Conservation (phyloP, 2,329 filamentous ascomycete species). For the Botryotinia globosa region DNA sequence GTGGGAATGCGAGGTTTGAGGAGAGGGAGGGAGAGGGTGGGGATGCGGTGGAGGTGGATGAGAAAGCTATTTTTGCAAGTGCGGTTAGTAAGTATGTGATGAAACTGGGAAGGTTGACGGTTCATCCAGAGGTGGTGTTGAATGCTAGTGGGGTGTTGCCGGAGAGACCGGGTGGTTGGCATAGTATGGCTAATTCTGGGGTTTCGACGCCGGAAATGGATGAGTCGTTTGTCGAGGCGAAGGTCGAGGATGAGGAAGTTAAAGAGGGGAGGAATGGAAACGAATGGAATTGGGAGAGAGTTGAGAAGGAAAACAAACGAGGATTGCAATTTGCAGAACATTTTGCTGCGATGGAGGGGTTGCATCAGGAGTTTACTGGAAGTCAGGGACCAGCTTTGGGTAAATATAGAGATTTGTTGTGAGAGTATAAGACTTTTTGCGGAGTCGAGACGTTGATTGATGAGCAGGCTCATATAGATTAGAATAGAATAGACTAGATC, state of each 20-base stretch:
- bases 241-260: conserved; percentile 19
- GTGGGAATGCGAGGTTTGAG: conserved; percentile 41
- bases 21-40: conserved; percentile 42
- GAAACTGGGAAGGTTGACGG: conserved; percentile 77
- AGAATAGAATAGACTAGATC: background rate
- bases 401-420: conserved; percentile 37
- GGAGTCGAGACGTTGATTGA: background rate
- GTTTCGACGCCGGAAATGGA: conserved; percentile 31
- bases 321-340: conserved; percentile 55
- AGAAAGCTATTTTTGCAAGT: conserved; percentile 67
- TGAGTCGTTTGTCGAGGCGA: conserved; percentile 11
- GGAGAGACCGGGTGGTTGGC: conserved; percentile 64
- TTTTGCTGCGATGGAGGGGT: conserved; percentile 55
- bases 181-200: conserved; percentile 38
- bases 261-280: conserved; percentile 20
- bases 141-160: conserved; percentile 72
- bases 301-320: conserved; percentile 54
- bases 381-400: conserved; percentile 37
- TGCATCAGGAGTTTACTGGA: conserved; percentile 42
- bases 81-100: conserved; percentile 78
- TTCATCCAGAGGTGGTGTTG: conserved; percentile 76
- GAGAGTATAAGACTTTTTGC: background rate
- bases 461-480: background rate
- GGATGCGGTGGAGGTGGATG: conserved; percentile 43
- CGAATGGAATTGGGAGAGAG: conserved; percentile 56